Conservation (phyloP, 148 eudicot species). For the Rhododendron molle region DNA sequence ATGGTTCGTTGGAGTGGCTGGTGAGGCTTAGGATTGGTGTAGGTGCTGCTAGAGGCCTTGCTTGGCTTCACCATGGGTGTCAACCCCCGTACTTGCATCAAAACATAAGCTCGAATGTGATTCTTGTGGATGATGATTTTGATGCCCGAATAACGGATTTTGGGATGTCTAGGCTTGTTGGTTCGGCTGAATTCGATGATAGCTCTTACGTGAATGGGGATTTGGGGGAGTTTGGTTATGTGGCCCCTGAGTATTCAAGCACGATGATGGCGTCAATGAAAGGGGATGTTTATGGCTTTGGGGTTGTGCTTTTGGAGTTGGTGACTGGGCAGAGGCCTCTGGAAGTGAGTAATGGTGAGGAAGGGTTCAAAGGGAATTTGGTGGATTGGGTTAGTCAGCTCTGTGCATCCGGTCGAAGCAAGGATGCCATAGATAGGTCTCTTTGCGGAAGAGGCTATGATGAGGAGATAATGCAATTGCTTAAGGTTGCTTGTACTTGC, state of each 20-base stretch:
- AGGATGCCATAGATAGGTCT: slow-evolving; percentile 54
- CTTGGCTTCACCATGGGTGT: slow-evolving; percentile 81
- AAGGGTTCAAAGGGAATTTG: slow-evolving; percentile 60
- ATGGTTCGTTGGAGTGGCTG: slow-evolving; percentile 43
- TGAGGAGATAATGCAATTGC: slow-evolving; percentile 57
- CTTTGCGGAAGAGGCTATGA: slow-evolving; percentile 56
- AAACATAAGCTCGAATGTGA: slow-evolving; percentile 55
- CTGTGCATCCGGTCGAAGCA: slow-evolving; percentile 41
- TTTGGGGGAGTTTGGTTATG: slow-evolving; percentile 72
- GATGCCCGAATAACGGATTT: slow-evolving; percentile 60
- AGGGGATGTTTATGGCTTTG: slow-evolving; percentile 72
- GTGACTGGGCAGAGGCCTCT: slow-evolving; percentile 70
- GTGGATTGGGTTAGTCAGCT: slow-evolving; percentile 71
- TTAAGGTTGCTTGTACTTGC: slow-evolving; percentile 60
- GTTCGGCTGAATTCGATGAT: slow-evolving; percentile 40
- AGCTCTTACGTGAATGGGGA: slow-evolving; percentile 54
- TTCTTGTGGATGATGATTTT: slow-evolving; percentile 69
- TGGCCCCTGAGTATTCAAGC: slow-evolving; percentile 69
- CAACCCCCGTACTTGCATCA: slow-evolving; percentile 62
- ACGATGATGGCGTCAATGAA: slow-evolving; percentile 60
- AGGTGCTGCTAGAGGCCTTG: slow-evolving; percentile 65
- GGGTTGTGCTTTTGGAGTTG: slow-evolving; percentile 63
- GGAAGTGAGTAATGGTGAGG: slow-evolving; percentile 41
- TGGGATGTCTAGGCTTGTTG: slow-evolving; percentile 57
- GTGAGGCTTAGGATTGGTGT: slow-evolving; percentile 54